Conservation (phyloP, 208 protist species). For the Trypanosoma avium region DNA sequence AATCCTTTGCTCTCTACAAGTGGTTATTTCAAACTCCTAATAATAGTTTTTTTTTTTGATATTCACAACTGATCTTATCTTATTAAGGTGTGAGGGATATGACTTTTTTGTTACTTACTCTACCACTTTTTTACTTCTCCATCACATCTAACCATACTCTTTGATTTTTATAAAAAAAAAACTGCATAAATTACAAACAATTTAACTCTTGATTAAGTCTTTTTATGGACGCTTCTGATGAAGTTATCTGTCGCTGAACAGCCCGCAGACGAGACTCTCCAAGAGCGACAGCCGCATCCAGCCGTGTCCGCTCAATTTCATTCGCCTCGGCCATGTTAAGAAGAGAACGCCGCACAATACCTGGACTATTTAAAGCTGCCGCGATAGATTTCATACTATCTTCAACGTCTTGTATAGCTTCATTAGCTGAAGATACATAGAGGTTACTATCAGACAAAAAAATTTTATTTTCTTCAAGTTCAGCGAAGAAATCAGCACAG, state of each 20-base stretch:
- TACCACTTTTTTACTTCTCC: no score
- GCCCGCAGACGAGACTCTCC: conserved; percentile 11
- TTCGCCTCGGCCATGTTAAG: neutral
- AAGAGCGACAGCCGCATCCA: neutral
- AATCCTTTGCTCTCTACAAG: no score
- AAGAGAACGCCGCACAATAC: neutral
- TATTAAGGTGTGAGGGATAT: no score
- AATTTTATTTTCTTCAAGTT: neutral
- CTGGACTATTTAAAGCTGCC: neutral
- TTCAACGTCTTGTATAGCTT: neutral
- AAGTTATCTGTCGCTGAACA: neutral
- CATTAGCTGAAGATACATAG: neutral
- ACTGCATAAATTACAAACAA: neutral
- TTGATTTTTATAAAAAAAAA: no score
- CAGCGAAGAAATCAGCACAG: neutral
- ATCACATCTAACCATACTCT: no score
- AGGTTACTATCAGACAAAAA: neutral
- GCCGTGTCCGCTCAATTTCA: neutral
- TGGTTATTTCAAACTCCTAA: no score
- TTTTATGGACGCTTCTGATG: neutral
- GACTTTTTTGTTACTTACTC: no score
- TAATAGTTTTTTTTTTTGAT: no score
- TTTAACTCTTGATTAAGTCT: neutral
- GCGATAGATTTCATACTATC: neutral
- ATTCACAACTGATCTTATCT: no score